Evolutionary conservation across 768 basidiomycete genomes (phyloP).

Genomic region (Tephrocybe sp.): DNA sequence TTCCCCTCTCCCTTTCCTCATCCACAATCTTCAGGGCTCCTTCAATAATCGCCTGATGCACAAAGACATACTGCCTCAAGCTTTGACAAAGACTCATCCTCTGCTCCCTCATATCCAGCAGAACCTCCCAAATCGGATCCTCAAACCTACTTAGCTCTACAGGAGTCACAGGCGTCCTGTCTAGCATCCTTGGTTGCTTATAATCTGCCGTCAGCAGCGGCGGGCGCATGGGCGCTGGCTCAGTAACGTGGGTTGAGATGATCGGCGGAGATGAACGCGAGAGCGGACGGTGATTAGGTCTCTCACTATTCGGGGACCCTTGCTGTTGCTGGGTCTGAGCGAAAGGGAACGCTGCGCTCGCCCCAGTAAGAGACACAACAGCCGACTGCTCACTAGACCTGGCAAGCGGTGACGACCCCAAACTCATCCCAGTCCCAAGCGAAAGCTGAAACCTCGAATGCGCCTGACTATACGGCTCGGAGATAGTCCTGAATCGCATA

Average conservation of each 20-base stretch:
- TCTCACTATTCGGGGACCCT: neutral
- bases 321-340: neutral
- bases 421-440: neutral
- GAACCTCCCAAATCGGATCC: constrained; percentile 78
- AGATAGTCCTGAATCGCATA: constrained; percentile 14
- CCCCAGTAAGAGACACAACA: neutral
- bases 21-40: constrained; percentile 78
- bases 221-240: neutral
- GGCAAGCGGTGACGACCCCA: constrained; percentile 10
- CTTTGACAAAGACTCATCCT: constrained; percentile 97
- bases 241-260: neutral
- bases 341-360: neutral
- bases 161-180: constrained; percentile 49
- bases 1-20: constrained; percentile 52
- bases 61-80: constrained; percentile 91
- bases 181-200: constrained; percentile 61
- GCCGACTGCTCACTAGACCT: neutral
- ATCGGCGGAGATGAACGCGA: constrained; percentile 5
- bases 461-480: constrained; percentile 11
- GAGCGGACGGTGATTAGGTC: neutral
- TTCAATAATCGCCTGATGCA: constrained; percentile 83
- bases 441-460: constrained; percentile 2
- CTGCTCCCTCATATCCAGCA: constrained; percentile 95
- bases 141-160: constrained; percentile 59
- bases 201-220: constrained; percentile 46